Conservation (phyloP, 805 yeast species). For the Schwanniomyces sp. region DNA sequence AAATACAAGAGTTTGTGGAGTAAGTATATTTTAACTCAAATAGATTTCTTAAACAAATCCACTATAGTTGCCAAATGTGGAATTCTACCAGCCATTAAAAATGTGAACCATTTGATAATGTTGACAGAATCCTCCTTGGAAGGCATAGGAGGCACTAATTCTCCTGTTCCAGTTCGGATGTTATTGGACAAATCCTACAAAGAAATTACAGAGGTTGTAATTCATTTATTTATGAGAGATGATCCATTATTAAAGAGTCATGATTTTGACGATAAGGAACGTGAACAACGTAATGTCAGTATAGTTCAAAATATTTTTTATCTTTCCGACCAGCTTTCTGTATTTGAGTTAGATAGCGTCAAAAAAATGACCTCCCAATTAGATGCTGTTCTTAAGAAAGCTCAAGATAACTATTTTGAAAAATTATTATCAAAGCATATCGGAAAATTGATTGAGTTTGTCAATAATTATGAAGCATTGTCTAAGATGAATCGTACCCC, state of each 20-base stretch:
- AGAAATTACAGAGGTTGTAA: conserved; percentile 31
- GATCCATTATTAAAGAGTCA: conserved; percentile 45
- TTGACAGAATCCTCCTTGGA: conserved; percentile 35
- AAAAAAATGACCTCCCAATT: conserved; percentile 22
- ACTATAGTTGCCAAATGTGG: conserved; percentile 37
- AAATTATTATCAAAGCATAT: conserved; percentile 45
- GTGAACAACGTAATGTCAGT: conserved; percentile 39
- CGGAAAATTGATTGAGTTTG: conserved; percentile 67
- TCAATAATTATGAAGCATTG: conserved; percentile 60
- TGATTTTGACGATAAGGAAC: conserved; percentile 44
- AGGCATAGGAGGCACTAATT: conserved; percentile 12
- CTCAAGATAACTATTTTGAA: conserved; percentile 32
- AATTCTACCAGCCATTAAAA: conserved; percentile 31
- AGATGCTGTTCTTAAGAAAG: conserved; percentile 24
- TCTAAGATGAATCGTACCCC: conserved; percentile 51
- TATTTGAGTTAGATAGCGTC: conserved; percentile 21
- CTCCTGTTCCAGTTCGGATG: conserved; percentile 14
- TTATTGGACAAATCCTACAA: conserved; percentile 31
- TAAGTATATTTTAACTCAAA: conserved; percentile 56
- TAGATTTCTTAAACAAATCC: conserved; percentile 35
- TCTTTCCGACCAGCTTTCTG: conserved; percentile 31
- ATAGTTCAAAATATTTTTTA: conserved; percentile 39
- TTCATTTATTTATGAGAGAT: conserved; percentile 36
- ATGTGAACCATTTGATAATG: conserved; percentile 30
- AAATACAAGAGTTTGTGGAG: conserved; percentile 58